Percentiles rank a stretch among this genome's conserved stretches.
phyloP scores from a whole-genome alignment of 495 filamentous ascomycete species.

The Achaetomiella virescens region DNA sequence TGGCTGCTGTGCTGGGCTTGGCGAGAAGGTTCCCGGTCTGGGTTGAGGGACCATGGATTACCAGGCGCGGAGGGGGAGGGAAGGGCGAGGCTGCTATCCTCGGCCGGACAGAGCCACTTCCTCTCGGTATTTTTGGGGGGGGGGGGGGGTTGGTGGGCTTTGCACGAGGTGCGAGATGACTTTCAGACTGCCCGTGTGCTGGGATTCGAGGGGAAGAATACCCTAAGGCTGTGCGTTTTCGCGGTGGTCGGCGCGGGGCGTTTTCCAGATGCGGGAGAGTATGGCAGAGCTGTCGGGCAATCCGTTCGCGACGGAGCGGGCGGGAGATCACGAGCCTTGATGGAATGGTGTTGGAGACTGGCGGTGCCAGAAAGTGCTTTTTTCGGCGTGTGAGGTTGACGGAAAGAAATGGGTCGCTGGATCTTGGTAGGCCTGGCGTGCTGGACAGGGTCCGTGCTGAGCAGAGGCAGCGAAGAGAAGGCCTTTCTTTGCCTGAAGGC shows the following conservation, averaged over 20 bases:
- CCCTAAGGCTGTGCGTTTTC: neutral
- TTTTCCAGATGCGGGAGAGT: neutral
- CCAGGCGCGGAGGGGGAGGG: conserved; percentile 11
- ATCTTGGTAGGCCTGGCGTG: conserved; percentile 13
- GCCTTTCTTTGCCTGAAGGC: neutral
- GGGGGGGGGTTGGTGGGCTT: neutral
- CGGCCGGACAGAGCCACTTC: conserved; percentile 27
- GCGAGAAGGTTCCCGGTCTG: conserved; percentile 49
- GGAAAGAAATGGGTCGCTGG: conserved; percentile 30
- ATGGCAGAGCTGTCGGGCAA: conserved; percentile 6
- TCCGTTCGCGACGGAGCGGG: conserved; percentile 6
- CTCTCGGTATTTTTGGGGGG: neutral
- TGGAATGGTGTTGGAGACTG: conserved; percentile 16
- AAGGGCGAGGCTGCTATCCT: conserved; percentile 30
- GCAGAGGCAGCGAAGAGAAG: neutral
- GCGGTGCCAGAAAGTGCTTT: conserved; percentile 19
- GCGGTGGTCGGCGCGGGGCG: neutral
- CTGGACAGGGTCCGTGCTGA: conserved; percentile 17
- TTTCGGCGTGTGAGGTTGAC: conserved; percentile 31
- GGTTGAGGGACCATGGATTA: conserved; percentile 36
- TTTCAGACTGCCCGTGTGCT: neutral
- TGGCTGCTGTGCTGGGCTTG: conserved; percentile 45
- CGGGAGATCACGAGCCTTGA: conserved; percentile 16
- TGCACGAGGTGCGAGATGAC: neutral
- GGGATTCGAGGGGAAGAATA: too few relatives aligned